phyloP scores from a whole-genome alignment of 1,284 basidiomycete species.

The Porogramme epimiltina region DNA sequence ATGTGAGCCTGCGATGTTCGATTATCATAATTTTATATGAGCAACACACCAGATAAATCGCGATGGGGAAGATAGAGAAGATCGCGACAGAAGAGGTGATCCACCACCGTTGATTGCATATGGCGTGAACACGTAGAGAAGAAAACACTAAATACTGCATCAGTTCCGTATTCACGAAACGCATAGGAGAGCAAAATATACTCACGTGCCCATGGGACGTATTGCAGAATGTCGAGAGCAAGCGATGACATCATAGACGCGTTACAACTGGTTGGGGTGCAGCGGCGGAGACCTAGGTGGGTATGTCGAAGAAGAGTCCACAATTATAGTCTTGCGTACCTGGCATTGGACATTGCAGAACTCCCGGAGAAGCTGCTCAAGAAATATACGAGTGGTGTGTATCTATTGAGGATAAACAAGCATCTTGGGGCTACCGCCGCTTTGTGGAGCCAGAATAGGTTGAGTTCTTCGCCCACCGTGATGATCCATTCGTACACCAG shows the following conservation, averaged over 20 bases:
- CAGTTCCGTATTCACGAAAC: too few species aligned
- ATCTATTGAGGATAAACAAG: conserved; percentile 12
- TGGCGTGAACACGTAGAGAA: too few species aligned
- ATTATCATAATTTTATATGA: too few species aligned
- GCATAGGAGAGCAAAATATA: too few species aligned
- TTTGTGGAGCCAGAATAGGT: conserved; percentile 9
- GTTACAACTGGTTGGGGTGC: not conserved
- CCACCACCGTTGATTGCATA: too few species aligned
- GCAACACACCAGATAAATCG: too few species aligned
- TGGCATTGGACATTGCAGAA: not conserved
- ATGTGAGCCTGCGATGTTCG: too few species aligned
- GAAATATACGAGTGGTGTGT: not conserved
- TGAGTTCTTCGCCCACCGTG: conserved; percentile 9
- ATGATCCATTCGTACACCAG: conserved; percentile 10
- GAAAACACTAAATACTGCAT: too few species aligned
- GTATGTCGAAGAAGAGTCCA: too few species aligned
- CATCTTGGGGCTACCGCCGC: not conserved
- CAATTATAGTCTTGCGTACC: too few species aligned
- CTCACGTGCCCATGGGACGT: conserved; percentile 6
- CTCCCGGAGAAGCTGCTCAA: not conserved
- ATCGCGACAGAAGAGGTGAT: too few species aligned
- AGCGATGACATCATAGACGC: not conserved
- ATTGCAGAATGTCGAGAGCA: conserved; percentile 1
- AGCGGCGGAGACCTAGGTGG: not conserved
- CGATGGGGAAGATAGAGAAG: too few species aligned